A percentile compares a stretch with the other conserved stretches of the same genome.
Evolutionary conservation across 257 asterid species (phyloP).

Genomic region (Parsonsia alboflavescens): DNA sequence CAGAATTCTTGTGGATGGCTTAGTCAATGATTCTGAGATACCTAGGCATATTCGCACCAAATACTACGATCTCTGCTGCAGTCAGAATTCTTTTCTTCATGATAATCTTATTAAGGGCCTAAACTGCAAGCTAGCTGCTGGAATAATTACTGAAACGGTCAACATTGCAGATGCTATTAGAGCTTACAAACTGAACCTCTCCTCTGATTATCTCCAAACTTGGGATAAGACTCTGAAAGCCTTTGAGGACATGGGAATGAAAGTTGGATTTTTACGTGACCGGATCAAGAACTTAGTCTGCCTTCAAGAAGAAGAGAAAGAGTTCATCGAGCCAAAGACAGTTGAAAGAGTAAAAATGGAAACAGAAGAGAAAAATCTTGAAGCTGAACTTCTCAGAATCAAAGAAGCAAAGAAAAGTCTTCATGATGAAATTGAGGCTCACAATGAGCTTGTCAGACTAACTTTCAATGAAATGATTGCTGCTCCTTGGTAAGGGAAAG

Average conservation of each 20-base stretch:
- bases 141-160: slow-evolving; percentile 42
- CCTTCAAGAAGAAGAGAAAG: slow-evolving; percentile 26
- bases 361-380: slow-evolving; percentile 28
- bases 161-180: slow-evolving; percentile 50
- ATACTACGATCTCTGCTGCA: slow-evolving; percentile 54
- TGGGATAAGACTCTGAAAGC: slow-evolving; percentile 57
- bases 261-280: slow-evolving; percentile 44
- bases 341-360: slow-evolving; percentile 27
- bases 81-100: slow-evolving; percentile 50
- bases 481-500: slow-evolving; percentile 46
- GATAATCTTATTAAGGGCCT: slow-evolving; percentile 41
- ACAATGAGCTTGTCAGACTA: slow-evolving; percentile 18
- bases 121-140: slow-evolving; percentile 46
- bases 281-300: slow-evolving; percentile 30
- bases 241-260: slow-evolving; percentile 62
- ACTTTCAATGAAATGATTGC: slow-evolving; percentile 32
- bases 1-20: slow-evolving; percentile 43
- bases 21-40: slow-evolving; percentile 42
- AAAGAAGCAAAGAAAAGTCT: slow-evolving; percentile 19
- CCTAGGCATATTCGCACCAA: slow-evolving; percentile 30
- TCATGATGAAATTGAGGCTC: slow-evolving; percentile 34
- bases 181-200: slow-evolving; percentile 29
- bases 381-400: slow-evolving; percentile 21
- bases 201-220: slow-evolving; percentile 26
- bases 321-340: slow-evolving; percentile 24